Evolutionary conservation across 352 stramenopile genomes (phyloP), one percentile per base, ranked within the genome.

Genomic region (Globisporangium radiosum): DNA sequence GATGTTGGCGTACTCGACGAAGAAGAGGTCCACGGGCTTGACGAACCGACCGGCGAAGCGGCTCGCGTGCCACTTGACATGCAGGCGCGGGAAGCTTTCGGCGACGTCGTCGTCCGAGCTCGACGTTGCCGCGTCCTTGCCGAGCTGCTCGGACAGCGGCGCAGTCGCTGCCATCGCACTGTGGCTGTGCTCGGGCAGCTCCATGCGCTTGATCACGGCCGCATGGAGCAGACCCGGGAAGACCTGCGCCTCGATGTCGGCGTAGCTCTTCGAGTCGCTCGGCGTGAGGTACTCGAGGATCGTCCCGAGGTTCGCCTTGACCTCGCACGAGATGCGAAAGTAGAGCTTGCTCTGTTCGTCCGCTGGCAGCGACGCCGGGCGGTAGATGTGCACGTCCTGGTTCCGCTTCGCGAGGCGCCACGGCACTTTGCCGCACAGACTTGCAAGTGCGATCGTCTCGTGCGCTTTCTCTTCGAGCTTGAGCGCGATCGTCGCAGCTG

Each of bases 41-140:
- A 90, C 81, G 40, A 93, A 90, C 1, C 83, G 76, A 0, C 83
- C 84, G 3, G 83, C 83, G 43, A 94, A 90, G 17, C 83, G 80
- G 65, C 80, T 91, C 47, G 83, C 85, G 62, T 93, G 85, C 85
- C 85, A 94, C 61, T 94, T 94, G 52, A 94, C 78, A 55, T 88
- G 75, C 39, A 92, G 67, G 15, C 85, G 76, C 11, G 83, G 85
- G 43, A 91, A 88, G 40, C 68, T 73, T 38, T 71, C 70, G 36
- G 59, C 55, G 4, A 52, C 54, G 8, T 76, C 72, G 47, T 86
- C 76, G 47, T 81, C 71, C 33, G 69, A 58, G 52, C 66, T 81
- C 9, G 75, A 81, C 17, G 61, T 47, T 33, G 25, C 69, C 33
- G 63, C 68, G 37, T 81, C 80, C 10, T 74, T 76, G 4, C 64